A percentile compares a stretch with the other conserved stretches of the same genome.
Evolutionary conservation across 1,284 basidiomycete species (phyloP).

Genomic region (Polyporus tsugae): DNA sequence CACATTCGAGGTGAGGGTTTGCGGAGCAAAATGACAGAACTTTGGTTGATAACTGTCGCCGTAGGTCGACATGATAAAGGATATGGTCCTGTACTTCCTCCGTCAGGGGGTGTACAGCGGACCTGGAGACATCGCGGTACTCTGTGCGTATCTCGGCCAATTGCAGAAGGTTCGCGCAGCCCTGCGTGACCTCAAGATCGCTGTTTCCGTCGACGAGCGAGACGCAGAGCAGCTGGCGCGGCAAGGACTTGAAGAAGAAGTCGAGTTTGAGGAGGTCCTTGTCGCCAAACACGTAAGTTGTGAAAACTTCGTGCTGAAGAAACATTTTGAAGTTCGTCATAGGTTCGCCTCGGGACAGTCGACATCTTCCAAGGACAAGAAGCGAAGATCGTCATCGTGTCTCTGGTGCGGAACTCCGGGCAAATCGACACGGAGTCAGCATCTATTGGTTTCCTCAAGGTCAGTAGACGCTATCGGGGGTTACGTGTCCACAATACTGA

Average conservation of each 20-base stretch:
- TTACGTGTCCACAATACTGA: too few species aligned
- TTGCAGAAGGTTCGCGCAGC: constrained; percentile 53
- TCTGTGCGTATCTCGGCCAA: constrained; percentile 82
- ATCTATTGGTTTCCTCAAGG: constrained; percentile 77
- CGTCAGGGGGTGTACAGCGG: constrained; percentile 49
- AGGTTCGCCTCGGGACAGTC: constrained; percentile 79
- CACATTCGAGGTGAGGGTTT: constrained; percentile 61
- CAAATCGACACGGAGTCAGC: constrained; percentile 46
- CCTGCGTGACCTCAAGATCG: constrained; percentile 58
- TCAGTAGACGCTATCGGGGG: constrained; percentile 33
- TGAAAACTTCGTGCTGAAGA: background rate
- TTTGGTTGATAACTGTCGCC: too few species aligned
- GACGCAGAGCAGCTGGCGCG: constrained; percentile 66
- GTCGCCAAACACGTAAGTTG: constrained; percentile 54
- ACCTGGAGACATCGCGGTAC: constrained; percentile 72
- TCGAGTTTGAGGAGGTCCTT: constrained; percentile 42
- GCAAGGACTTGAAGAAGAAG: constrained; percentile 48
- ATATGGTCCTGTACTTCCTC: constrained; percentile 74
- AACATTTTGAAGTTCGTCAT: background rate
- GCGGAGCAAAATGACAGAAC: too few species aligned
- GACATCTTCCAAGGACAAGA: constrained; percentile 84
- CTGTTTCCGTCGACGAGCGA: constrained; percentile 73
- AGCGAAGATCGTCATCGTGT: constrained; percentile 73
- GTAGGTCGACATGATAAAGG: constrained; percentile 71
- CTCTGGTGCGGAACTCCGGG: constrained; percentile 75